These are phyloP conservation scores for Vitis hybrid DNA, from an alignment of 177 flowering plant genomes.

Conservation along the genomic window DNA sequence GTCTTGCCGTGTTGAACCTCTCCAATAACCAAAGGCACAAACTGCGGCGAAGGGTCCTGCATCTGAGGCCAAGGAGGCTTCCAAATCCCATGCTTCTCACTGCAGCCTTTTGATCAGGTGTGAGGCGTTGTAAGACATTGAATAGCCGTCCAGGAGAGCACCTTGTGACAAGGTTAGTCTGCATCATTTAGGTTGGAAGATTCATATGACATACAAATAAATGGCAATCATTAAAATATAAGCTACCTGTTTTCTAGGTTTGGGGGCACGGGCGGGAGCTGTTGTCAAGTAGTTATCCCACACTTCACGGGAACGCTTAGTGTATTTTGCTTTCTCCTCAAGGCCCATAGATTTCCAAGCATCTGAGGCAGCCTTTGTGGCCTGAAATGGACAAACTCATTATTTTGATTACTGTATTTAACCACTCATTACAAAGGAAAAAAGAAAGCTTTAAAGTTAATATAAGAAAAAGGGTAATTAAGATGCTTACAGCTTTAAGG, in stretches of 20 bases:
- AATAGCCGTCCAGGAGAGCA: conserved; percentile 49
- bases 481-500: conserved; percentile 37
- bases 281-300: conserved; percentile 42
- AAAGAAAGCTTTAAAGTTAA: neutral
- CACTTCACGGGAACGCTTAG: conserved; percentile 41
- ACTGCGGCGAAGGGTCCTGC: conserved; percentile 43
- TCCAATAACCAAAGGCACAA: conserved; percentile 46
- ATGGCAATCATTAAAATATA: neutral
- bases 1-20: conserved; percentile 33
- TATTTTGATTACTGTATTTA: neutral
- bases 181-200: conserved; percentile 14
- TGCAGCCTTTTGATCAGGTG: conserved; percentile 35
- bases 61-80: conserved; percentile 40
- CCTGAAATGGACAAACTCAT: conserved; percentile 20
- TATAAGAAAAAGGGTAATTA: neutral
- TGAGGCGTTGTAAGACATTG: conserved; percentile 37
- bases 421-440: neutral
- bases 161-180: conserved; percentile 44
- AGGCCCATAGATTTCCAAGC: conserved; percentile 43
- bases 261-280: conserved; percentile 30
- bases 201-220: neutral
- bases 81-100: conserved; percentile 51
- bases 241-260: conserved; percentile 40
- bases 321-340: conserved; percentile 44
- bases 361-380: conserved; percentile 46